These are phyloP conservation scores for Aspergillus calidoustus DNA, from an alignment of 2,329 filamentous ascomycete genomes.

Conservation along the genomic window DNA sequence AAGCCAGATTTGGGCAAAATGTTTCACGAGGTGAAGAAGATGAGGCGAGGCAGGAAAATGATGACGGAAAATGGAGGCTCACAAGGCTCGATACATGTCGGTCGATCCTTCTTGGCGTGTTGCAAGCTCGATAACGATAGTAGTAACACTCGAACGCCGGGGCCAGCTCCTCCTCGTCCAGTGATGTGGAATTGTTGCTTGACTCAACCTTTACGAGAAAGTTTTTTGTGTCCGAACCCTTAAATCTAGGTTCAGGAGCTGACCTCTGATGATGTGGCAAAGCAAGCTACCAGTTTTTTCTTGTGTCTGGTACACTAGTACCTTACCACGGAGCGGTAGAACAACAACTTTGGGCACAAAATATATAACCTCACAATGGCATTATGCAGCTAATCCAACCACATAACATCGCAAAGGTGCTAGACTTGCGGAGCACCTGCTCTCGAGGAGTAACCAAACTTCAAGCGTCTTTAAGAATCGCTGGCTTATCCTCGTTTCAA, in stretches of 20 bases:
- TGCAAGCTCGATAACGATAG: background rate
- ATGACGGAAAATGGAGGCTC: background rate
- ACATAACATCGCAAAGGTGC: too few species aligned
- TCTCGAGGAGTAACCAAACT: too few species aligned
- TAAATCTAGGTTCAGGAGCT: background rate
- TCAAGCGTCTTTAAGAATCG: too few species aligned
- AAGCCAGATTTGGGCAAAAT: background rate
- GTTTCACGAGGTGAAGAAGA: background rate
- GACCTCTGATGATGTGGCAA: background rate
- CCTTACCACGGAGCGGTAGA: too few species aligned
- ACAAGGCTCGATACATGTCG: conserved; percentile 5
- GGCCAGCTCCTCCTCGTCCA: background rate
- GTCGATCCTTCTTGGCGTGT: conserved; percentile 12
- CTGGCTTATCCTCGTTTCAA: too few species aligned
- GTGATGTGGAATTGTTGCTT: background rate
- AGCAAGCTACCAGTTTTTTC: background rate
- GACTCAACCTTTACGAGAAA: too few species aligned
- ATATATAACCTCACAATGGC: background rate
- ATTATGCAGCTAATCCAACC: too few species aligned
- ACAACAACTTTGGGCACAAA: background rate
- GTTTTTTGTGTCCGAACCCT: background rate
- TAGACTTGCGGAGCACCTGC: too few species aligned
- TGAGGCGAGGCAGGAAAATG: background rate
- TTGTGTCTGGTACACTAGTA: background rate
- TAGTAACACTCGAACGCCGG: background rate